Conservation (phyloP, 169 alveolate species). For the Cryptosporidium ubiquitum region DNA sequence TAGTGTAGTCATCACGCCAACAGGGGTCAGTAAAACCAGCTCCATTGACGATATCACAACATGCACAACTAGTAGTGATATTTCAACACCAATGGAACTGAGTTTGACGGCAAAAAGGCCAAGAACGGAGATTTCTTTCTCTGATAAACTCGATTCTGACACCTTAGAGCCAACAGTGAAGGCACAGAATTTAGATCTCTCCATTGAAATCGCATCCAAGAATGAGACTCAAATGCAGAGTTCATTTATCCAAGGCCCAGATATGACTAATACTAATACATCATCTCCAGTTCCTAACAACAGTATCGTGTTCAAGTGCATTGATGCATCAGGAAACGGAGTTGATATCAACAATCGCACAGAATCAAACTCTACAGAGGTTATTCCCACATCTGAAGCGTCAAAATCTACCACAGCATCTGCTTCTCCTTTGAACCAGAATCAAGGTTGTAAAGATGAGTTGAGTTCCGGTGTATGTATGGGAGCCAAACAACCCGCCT, state of each 20-base stretch:
- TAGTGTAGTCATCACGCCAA: conserved; percentile 58
- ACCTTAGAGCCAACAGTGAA: conserved; percentile 24
- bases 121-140: conserved; percentile 26
- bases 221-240: not conserved
- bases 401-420: conserved; percentile 68
- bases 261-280: not conserved
- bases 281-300: not conserved
- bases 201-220: not conserved
- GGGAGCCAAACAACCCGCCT: conserved; percentile 1
- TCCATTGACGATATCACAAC: conserved; percentile 71
- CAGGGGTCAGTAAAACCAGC: conserved; percentile 57
- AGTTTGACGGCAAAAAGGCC: conserved; percentile 32
- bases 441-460: conserved; percentile 3
- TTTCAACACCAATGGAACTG: conserved; percentile 42
- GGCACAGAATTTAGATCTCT: conserved; percentile 1
- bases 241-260: conserved; percentile 17
- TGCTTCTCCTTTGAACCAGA: conserved; percentile 30
- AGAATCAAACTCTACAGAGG: conserved; percentile 33
- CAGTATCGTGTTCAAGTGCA: conserved; percentile 31
- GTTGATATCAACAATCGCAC: conserved; percentile 21
- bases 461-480: not conserved
- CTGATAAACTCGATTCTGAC: not conserved
- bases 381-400: conserved; percentile 22
- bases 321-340: conserved; percentile 1
- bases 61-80: conserved; percentile 51